A percentile compares a stretch with the other conserved stretches of the same genome.
These are phyloP conservation scores for Fusarium nurragi DNA, from an alignment of 2,329 filamentous ascomycete genomes.

Conservation along the genomic window DNA sequence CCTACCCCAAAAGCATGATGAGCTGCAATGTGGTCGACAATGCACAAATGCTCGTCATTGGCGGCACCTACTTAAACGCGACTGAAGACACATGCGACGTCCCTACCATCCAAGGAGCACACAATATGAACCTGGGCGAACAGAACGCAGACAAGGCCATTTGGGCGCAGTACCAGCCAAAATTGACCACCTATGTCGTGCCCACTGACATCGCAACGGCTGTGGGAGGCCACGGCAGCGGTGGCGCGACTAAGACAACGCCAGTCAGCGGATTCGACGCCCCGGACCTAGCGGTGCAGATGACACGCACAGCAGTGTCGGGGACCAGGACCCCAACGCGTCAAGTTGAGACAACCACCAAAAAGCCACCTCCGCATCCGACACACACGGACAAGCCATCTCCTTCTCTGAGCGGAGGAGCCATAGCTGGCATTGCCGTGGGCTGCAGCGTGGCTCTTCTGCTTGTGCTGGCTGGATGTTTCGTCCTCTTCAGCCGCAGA, in stretches of 20 bases:
- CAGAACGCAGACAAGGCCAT: slow-evolving; percentile 10
- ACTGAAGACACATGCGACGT: neutral
- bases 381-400: neutral
- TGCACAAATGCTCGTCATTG: slow-evolving; percentile 3
- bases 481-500: neutral
- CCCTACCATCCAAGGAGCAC: neutral
- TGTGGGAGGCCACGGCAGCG: neutral
- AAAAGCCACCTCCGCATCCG: neutral
- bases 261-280: slow-evolving; percentile 3
- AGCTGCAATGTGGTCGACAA: slow-evolving; percentile 8
- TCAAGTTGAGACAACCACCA: neutral
- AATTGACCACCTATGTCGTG: slow-evolving; percentile 1
- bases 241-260: slow-evolving; percentile 1
- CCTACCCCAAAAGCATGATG: slow-evolving; percentile 6
- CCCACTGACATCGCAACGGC: neutral
- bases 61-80: neutral
- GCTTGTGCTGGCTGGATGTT: neutral
- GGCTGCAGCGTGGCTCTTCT: neutral
- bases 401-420: neutral
- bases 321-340: slow-evolving; percentile 3
- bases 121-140: slow-evolving; percentile 13
- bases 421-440: slow-evolving; percentile 13
- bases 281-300: slow-evolving; percentile 7
- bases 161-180: neutral
- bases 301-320: neutral